Evolutionary conservation across 179 eudicot species (phyloP).

Genomic region (Corrigiola litoralis): DNA sequence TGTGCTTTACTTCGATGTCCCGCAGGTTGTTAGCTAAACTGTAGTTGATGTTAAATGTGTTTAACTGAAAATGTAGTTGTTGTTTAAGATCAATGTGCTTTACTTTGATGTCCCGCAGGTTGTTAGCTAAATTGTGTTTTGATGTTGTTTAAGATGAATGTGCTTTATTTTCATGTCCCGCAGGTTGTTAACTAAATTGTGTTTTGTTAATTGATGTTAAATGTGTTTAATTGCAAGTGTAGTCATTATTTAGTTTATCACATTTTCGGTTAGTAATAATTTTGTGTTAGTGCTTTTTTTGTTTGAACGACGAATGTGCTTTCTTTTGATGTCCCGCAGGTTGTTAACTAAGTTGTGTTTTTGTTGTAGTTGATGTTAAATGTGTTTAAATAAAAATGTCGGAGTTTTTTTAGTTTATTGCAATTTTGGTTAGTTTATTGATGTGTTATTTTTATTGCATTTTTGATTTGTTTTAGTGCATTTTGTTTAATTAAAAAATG

Average conservation of each 20-base stretch:
- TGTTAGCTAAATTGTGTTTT: too few species aligned
- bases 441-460: too few species aligned
- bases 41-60: not conserved
- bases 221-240: too few species aligned
- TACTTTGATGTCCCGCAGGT: not conserved
- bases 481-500: too few species aligned
- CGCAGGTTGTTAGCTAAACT: too few species aligned
- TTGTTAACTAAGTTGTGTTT: not conserved
- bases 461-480: too few species aligned
- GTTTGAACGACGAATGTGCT: not conserved
- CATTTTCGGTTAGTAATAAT: not conserved
- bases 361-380: not conserved
- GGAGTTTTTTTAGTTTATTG: too few species aligned
- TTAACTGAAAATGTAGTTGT: too few species aligned
- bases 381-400: too few species aligned
- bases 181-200: constrained; percentile 31
- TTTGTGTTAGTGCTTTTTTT: not conserved
- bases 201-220: not conserved
- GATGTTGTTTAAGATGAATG: constrained; percentile 73
- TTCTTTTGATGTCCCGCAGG: not conserved
- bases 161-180: constrained; percentile 68
- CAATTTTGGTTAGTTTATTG: not conserved
- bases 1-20: constrained; percentile 66
- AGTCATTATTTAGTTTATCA: too few species aligned
- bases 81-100: not conserved